Base-by-base conservation (phyloP, 768 basidiomycete genomes). In the Rhizopogon vulgaris region DNA sequence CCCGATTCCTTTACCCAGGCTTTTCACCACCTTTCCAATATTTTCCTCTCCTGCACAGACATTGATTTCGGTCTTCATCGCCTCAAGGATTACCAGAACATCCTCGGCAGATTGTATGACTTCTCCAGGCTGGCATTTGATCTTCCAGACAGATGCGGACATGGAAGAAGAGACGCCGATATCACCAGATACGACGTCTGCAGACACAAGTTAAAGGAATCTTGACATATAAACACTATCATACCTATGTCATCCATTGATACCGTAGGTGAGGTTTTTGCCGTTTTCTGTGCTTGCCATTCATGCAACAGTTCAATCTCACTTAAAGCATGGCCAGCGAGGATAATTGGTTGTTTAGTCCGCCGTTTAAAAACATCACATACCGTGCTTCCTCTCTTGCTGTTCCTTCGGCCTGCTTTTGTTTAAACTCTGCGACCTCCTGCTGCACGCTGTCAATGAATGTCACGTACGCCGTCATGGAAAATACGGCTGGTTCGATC, bases 51-150 rank as follows among this genome's bases (percentile, higher is more conserved):
- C 74, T 0, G 78, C 76, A 46, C 62, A 62, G 14, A 85, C 59
- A 12, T 73, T 69, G 40, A 84, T 75, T 58, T 82, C 80, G 0
- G 78, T 82, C 65, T 86, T 85, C 84, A 84, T 85, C 1, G 83
- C 80, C 62, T 83, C 80, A 11, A 85, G 70, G 17, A 81, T 70
- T 30, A 79, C 43, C 36, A 83, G 58, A 3, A 77, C 69, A 4
- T 76, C 67, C 11, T 75, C 72, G 2, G 68, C 66, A 0, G 74
- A 67, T 3, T 61, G 43, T 39, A 84, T 70, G 0, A 62, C 56
- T 48, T 80, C 72, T 11, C 77, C 78, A 4, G 70, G 61, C 0
- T 61, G 57, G 39, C 73, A 72, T 12, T 67, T 70, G 56, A 84
- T 71, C 59, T 79, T 80, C 78, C 76, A 77, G 25, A 83, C 60